Conservation (phyloP, 1,284 basidiomycete genomes). For the Singerocomus inundabilis region DNA sequence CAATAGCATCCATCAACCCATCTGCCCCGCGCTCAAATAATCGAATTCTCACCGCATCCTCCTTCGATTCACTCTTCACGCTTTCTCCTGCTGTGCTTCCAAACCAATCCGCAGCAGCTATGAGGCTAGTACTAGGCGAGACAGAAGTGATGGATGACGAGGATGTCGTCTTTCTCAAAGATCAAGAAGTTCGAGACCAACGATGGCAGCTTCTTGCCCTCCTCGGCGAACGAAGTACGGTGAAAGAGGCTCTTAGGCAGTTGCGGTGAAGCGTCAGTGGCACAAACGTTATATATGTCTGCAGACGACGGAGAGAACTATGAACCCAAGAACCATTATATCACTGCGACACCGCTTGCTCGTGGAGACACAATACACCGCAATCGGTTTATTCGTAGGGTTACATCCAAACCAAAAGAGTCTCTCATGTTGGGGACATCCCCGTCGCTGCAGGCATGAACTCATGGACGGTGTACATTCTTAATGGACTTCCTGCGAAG, state of each 20-base stretch:
- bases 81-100: constrained; percentile 74
- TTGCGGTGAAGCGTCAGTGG: constrained; percentile 22
- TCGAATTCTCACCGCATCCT: constrained; percentile 59
- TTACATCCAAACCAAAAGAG: not conserved
- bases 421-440: not conserved
- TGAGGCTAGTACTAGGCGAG: constrained; percentile 62
- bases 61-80: constrained; percentile 75
- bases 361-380: not conserved
- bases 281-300: not conserved
- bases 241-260: constrained; percentile 58
- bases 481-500: not conserved
- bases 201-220: constrained; percentile 74
- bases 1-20: constrained; percentile 72
- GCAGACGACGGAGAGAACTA: not conserved
- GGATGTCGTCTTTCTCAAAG: constrained; percentile 55
- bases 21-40: constrained; percentile 48
- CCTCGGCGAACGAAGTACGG: constrained; percentile 67
- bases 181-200: constrained; percentile 63
- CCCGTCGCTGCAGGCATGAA: not conserved
- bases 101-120: constrained; percentile 70
- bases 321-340: not conserved
- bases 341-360: not conserved
- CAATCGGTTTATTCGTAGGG: not conserved
- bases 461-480: not conserved
- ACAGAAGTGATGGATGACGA: constrained; percentile 51